Conservation (phyloP, 495 filamentous ascomycete species). For the Talaromyces wortmannii region DNA sequence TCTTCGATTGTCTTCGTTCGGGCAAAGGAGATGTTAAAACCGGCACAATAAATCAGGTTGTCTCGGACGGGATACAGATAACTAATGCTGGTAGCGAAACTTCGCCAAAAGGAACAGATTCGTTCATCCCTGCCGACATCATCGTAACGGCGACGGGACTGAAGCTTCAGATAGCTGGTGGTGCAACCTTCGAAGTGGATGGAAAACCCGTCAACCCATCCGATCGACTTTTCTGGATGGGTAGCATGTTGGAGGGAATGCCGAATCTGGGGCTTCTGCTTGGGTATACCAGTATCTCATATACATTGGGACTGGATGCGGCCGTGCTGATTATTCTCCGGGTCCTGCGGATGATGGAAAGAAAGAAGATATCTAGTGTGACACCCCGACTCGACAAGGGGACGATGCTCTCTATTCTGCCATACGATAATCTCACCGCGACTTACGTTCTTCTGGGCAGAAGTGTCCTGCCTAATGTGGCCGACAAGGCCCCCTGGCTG, state of each 20-base stretch:
- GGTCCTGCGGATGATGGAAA: background rate
- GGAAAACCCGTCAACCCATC: background rate
- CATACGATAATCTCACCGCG: background rate
- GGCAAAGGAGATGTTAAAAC: constrained; percentile 49
- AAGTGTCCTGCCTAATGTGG: background rate
- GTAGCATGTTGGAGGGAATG: background rate
- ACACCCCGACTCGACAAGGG: background rate
- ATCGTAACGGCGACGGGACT: background rate
- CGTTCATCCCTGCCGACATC: background rate
- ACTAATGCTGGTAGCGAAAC: background rate
- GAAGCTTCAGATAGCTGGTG: background rate
- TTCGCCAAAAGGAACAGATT: background rate
- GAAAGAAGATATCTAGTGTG: background rate
- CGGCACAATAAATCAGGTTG: constrained; percentile 49
- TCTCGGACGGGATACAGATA: constrained; percentile 34
- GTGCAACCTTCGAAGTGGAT: background rate
- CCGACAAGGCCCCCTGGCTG: background rate
- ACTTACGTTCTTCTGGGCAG: background rate
- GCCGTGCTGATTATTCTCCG: background rate
- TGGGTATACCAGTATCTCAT: background rate
- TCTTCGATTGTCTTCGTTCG: constrained; percentile 47
- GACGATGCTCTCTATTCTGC: background rate
- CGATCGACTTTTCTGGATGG: background rate
- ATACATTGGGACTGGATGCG: background rate
- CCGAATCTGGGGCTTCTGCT: background rate